Conservation (phyloP, 768 basidiomycete genomes). For the Stropharia rugosoannulata region DNA sequence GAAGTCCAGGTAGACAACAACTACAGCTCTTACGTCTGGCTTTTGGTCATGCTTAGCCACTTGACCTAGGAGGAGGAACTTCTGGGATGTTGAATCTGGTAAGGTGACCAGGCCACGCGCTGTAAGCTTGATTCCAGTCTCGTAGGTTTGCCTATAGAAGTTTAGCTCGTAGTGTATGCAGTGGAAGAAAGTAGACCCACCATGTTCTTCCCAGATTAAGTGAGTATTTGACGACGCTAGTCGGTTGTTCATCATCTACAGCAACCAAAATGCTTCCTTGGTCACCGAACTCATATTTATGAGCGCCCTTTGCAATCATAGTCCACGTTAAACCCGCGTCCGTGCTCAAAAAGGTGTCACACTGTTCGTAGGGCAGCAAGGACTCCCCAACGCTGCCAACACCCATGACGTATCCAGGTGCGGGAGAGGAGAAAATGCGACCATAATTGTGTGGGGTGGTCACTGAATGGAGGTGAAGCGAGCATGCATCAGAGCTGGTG, state of each 20-base stretch:
- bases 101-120: constrained; percentile 83
- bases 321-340: constrained; percentile 89
- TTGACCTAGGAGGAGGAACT: constrained; percentile 87
- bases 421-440: constrained; percentile 90
- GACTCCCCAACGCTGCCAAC: constrained; percentile 82
- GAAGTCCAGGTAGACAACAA: constrained; percentile 83
- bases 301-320: constrained; percentile 72
- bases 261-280: constrained; percentile 76
- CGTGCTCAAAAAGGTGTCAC: constrained; percentile 90
- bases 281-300: constrained; percentile 97
- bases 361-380: constrained; percentile 74
- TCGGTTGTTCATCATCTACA: constrained; percentile 82
- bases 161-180: background rate
- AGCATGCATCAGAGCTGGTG: constrained; percentile 60
- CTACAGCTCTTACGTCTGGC: constrained; percentile 57
- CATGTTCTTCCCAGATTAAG: constrained; percentile 82
- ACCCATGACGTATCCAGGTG: constrained; percentile 96
- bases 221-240: constrained; percentile 72
- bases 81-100: constrained; percentile 95
- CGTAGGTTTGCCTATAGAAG: constrained; percentile 61
- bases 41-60: constrained; percentile 60
- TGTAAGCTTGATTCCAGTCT: constrained; percentile 69
- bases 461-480: constrained; percentile 91
- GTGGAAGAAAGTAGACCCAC: constrained; percentile 42
- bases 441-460: constrained; percentile 93